Base-by-base conservation (phyloP, 495 filamentous ascomycete species). In the Xeromyces bisporus region DNA sequence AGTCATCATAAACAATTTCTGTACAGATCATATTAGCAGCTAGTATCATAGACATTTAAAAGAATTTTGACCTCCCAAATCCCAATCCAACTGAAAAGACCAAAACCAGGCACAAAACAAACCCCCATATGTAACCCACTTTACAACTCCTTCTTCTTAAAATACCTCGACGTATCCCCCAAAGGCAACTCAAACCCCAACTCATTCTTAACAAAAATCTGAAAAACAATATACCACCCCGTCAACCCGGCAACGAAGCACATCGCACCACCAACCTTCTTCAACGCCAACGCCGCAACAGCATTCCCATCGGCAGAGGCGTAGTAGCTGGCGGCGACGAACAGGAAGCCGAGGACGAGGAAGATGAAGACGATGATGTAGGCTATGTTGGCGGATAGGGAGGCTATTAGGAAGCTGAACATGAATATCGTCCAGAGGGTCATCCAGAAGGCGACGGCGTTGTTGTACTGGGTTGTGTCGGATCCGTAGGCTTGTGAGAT, bases 211-310 rank as follows among this genome's bases (percentile, higher is more conserved):
- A 60, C 45, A 44, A 65, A 40, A 21, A 64, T 38, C 39, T 61
- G 56, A n/a, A 47, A 55, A 4, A 60, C 51, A 17, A 60, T 60
- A 46, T 64, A 66, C 50, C 58, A 67, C 1, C 63, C 63, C 17
- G 64, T 38, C 36, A 67, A 33, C 4, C 60, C 62, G 6, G 58
- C 53, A 2, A 59, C 17, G 36, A 67, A 64, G 30, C 58, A 63
- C 40, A 60, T 62, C 11, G 38, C 59, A 2, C 60, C 62, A 1
- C 53, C 63, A 2, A 59, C 38, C 26, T 61, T 64, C 31, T 58
- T 55, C 31, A 66, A 33, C n/a, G 44, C 56, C 3, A 42, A 30
- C 2, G 53, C 39, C 7, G 53, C 35, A 1, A 35, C 35, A 4
- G 33, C 26, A 12, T 62, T 41, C 7, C 58, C 58, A 35, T 67